Percentiles rank a stretch among this genome's conserved stretches.
These are phyloP conservation scores for Stephania japonica DNA, from an alignment of 164 flowering plant species.

Conservation along the genomic window DNA sequence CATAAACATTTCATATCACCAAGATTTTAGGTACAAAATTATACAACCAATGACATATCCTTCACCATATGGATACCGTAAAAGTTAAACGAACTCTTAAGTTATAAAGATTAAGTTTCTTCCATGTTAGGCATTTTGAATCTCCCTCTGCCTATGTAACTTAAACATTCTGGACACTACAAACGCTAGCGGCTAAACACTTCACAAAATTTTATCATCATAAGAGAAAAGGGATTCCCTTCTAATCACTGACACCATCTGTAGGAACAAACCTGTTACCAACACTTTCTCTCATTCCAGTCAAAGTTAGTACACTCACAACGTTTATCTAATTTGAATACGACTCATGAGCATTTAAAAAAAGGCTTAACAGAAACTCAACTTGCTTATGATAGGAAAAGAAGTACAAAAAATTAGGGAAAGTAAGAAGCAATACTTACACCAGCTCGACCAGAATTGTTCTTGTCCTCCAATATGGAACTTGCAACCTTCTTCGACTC, in stretches of 20 bases:
- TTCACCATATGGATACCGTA: too few relatives aligned
- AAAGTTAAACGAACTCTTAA: too few relatives aligned
- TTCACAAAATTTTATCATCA: too few relatives aligned
- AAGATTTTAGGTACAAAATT: too few relatives aligned
- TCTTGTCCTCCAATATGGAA: slow-evolving; percentile 61
- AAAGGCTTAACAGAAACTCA: not conserved
- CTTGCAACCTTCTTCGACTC: slow-evolving; percentile 76
- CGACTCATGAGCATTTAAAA: not conserved
- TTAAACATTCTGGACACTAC: not conserved
- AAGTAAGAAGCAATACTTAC: slow-evolving; percentile 29
- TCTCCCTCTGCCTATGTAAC: not conserved
- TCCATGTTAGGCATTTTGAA: not conserved
- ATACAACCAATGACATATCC: too few relatives aligned
- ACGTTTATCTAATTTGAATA: not conserved
- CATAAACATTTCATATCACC: not conserved
- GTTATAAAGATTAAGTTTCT: not conserved
- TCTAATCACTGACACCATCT: not conserved
- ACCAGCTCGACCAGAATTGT: slow-evolving; percentile 59
- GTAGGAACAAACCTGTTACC: too few relatives aligned
- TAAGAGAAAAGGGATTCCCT: not conserved
- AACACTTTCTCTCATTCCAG: not conserved
- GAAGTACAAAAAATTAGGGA: not conserved
- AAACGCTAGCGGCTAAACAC: not conserved
- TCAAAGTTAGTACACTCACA: not conserved
- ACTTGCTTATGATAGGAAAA: not conserved